These are phyloP conservation scores for Lepidium aucheri DNA, from an alignment of 345 rosid genomes.

Conservation along the genomic window DNA sequence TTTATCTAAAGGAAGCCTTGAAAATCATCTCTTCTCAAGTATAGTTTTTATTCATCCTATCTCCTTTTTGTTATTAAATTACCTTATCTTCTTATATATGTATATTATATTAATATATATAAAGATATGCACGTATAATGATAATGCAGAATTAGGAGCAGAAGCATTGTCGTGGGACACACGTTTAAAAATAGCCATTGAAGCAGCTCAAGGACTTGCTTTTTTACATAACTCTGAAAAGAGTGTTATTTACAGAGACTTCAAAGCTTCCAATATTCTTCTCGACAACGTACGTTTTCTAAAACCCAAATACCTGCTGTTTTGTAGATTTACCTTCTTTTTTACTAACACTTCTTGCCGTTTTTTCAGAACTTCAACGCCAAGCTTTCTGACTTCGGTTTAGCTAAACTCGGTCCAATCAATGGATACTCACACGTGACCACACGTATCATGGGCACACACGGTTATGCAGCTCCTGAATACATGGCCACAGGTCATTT, in stretches of 20 bases:
- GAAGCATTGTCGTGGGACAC: conserved; percentile 61
- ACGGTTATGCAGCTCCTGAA: conserved; percentile 86
- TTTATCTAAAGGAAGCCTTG: conserved; percentile 72
- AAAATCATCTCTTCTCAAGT: conserved; percentile 70
- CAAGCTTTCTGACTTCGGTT: conserved; percentile 81
- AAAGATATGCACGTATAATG: not conserved
- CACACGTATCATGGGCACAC: conserved; percentile 68
- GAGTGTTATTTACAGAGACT: conserved; percentile 80
- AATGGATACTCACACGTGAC: conserved; percentile 66
- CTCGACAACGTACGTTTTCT: conserved; percentile 47
- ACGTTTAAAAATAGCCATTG: conserved; percentile 61
- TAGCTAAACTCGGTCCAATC: conserved; percentile 66
- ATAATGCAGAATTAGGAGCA: conserved; percentile 31
- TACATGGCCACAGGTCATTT: conserved; percentile 78
- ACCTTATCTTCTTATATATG: not conserved
- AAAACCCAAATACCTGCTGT: not conserved
- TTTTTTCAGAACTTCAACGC: conserved; percentile 51
- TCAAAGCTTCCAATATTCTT: conserved; percentile 77
- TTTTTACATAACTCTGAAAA: conserved; percentile 73
- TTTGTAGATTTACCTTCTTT: not conserved
- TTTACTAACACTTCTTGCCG: conserved; percentile 2
- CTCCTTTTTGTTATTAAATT: not conserved
- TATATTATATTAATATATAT: not conserved
- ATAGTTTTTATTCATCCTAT: conserved; percentile 1
- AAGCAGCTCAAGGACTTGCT: conserved; percentile 69